These are phyloP conservation scores for Carallia pectinifolia DNA, from an alignment of 345 rosid genomes.

Conservation along the genomic window DNA sequence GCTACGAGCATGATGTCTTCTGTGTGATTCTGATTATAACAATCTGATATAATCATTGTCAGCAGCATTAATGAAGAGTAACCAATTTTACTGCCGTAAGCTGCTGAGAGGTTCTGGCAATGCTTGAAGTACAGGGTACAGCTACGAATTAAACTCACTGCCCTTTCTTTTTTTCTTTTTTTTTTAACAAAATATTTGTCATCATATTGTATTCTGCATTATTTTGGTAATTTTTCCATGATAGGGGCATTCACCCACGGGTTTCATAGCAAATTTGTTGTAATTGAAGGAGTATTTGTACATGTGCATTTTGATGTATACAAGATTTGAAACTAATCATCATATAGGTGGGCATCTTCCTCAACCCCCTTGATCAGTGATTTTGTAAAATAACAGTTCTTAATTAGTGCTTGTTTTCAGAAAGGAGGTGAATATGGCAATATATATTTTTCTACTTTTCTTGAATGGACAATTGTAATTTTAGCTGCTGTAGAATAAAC, in stretches of 20 bases:
- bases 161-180: constrained; percentile 5
- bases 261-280: not conserved
- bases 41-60: no score
- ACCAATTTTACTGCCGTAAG: not conserved
- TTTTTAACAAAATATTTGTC: not conserved
- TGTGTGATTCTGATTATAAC: no score
- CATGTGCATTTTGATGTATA: not conserved
- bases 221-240: constrained; percentile 7
- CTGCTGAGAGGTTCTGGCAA: constrained; percentile 4
- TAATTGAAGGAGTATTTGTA: not conserved
- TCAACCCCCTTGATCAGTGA: not conserved
- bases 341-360: not conserved
- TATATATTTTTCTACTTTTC: no score
- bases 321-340: not conserved
- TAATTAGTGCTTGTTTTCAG: not conserved
- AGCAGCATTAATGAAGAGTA: constrained; percentile 6
- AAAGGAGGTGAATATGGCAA: not conserved
- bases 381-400: not conserved
- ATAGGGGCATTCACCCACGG: constrained; percentile 8
- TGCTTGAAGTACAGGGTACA: not conserved
- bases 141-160: constrained; percentile 7
- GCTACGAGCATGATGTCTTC: no score
- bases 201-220: constrained; percentile 17
- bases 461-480: no score
- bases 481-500: no score